Conservation (phyloP, 768 basidiomycete genomes). For the Boletus sp. region DNA sequence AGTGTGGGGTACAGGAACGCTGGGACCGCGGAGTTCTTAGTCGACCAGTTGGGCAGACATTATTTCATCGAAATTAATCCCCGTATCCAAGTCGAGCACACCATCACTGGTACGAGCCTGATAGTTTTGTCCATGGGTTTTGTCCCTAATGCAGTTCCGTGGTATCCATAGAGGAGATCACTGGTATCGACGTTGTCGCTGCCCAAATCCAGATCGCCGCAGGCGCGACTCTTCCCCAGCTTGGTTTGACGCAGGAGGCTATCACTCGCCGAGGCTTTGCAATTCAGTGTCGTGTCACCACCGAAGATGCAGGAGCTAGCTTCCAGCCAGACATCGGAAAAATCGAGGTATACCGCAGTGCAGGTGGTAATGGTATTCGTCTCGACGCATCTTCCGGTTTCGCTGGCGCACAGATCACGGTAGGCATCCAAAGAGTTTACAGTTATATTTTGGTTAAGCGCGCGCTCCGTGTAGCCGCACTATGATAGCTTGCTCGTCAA, state of each 20-base stretch:
- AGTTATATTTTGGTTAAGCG: slow-evolving; percentile 3
- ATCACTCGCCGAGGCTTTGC: slow-evolving; percentile 96
- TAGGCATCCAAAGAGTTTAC: slow-evolving; percentile 34
- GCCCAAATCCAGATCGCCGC: slow-evolving; percentile 99
- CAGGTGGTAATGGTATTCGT: slow-evolving; percentile 97
- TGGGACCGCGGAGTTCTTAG: slow-evolving; percentile 97
- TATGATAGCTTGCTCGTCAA: slow-evolving; percentile 98
- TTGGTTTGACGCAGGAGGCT: slow-evolving; percentile 93
- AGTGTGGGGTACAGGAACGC: slow-evolving; percentile 96
- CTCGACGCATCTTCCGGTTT: slow-evolving; percentile 96
- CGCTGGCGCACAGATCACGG: slow-evolving; percentile 98
- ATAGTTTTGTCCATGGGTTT: neutral
- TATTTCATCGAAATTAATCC: slow-evolving; percentile 99
- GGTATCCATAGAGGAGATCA: slow-evolving; percentile 85
- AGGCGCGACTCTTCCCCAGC: slow-evolving; percentile 90
- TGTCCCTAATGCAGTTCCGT: neutral
- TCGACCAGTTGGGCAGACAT: slow-evolving; percentile 93
- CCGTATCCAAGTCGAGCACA: slow-evolving; percentile 99
- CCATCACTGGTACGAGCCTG: slow-evolving; percentile 77
- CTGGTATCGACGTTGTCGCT: slow-evolving; percentile 98
- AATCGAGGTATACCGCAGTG: slow-evolving; percentile 98
- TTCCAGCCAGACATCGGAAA: slow-evolving; percentile 99
- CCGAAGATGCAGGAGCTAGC: slow-evolving; percentile 85
- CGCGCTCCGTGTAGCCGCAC: slow-evolving; percentile 62
- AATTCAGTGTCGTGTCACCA: slow-evolving; percentile 97